phyloP scores from a whole-genome alignment of 805 yeast species.

The Metschnikowia matae region DNA sequence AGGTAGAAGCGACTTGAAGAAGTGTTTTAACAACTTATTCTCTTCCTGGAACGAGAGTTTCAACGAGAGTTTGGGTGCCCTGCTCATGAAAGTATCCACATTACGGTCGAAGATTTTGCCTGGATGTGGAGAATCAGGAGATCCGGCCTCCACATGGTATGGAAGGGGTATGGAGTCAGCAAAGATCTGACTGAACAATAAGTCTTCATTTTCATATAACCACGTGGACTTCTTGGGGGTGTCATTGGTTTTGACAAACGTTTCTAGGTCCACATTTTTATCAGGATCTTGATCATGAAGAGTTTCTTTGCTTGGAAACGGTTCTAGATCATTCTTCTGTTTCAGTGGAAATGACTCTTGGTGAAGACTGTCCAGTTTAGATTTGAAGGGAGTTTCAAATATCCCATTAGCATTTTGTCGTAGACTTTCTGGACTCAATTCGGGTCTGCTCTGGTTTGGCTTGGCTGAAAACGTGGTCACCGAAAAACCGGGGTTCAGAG shows the following conservation, averaged over 20 bases:
- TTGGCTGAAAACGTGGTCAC: neutral
- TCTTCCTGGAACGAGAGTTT: conserved; percentile 43
- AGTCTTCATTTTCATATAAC: conserved; percentile 6
- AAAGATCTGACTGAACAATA: conserved; percentile 10
- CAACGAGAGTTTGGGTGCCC: conserved; percentile 7
- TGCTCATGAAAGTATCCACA: conserved; percentile 2
- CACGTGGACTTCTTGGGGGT: neutral
- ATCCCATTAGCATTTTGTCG: too few species aligned
- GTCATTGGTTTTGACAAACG: too few species aligned
- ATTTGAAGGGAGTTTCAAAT: too few species aligned
- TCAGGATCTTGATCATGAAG: too few species aligned
- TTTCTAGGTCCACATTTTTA: too few species aligned
- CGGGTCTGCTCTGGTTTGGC: too few species aligned
- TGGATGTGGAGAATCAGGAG: neutral
- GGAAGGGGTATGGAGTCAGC: conserved; percentile 4
- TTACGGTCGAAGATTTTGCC: conserved; percentile 12
- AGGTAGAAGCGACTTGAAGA: conserved; percentile 50
- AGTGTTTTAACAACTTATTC: conserved; percentile 52
- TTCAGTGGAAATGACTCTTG: too few species aligned
- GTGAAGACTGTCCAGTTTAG: too few species aligned
- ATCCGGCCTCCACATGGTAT: neutral
- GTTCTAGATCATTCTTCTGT: too few species aligned
- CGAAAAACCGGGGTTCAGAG: neutral
- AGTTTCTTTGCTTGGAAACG: too few species aligned
- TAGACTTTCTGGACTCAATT: too few species aligned